These are phyloP conservation scores for Aspergillus incahuasiensis DNA, from an alignment of 495 filamentous ascomycete genomes.

Conservation along the genomic window DNA sequence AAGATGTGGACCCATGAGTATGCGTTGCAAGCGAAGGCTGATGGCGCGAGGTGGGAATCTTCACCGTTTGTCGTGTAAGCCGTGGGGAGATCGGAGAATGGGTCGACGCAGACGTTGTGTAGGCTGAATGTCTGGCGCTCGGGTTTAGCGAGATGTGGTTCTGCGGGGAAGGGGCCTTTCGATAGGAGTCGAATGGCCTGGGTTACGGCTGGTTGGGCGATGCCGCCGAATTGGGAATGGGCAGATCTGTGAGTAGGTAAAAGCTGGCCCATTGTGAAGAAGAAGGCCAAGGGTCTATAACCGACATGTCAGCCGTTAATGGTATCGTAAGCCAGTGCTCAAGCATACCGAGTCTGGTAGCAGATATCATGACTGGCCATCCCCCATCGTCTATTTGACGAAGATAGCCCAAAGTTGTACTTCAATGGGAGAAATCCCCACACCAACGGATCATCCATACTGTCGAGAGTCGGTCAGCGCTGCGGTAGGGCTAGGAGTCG, in stretches of 20 bases:
- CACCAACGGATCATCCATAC: conserved; percentile 88
- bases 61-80: conserved; percentile 48
- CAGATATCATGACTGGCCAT: conserved; percentile 92
- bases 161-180: conserved; percentile 49
- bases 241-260: conserved; percentile 79
- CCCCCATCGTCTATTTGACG: conserved; percentile 75
- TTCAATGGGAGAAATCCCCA: conserved; percentile 80
- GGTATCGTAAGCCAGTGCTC: neutral
- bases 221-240: conserved; percentile 63
- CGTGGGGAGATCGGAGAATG: conserved; percentile 44
- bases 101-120: conserved; percentile 44
- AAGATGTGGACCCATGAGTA: conserved; percentile 91
- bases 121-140: conserved; percentile 36
- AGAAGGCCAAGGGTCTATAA: conserved; percentile 51
- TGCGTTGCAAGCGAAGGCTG: conserved; percentile 57
- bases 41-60: conserved; percentile 53
- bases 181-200: conserved; percentile 82
- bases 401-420: conserved; percentile 55
- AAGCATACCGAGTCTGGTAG: conserved; percentile 44
- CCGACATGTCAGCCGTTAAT: conserved; percentile 21
- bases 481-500: neutral
- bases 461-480: conserved; percentile 39
- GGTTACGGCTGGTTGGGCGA: conserved; percentile 85
- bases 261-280: conserved; percentile 85
- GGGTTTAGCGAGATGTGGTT: conserved; percentile 32